These are phyloP conservation scores for Prototheca stagnorum DNA, from an alignment of 163 green algal species.

Conservation along the genomic window DNA sequence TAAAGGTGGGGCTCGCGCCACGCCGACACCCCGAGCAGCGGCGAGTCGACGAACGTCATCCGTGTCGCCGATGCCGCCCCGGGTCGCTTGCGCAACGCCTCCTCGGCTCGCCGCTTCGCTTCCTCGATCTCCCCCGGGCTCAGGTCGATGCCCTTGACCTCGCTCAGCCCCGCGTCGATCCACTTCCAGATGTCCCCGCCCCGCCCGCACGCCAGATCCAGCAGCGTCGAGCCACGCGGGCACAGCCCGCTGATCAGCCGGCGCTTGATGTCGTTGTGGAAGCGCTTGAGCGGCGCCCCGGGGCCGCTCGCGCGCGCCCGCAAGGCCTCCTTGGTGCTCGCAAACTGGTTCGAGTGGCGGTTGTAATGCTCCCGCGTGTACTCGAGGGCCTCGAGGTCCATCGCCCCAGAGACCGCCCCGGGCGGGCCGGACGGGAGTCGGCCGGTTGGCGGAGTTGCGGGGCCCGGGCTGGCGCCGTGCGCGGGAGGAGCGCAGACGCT, in stretches of 20 bases:
- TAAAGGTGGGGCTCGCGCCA: conserved; percentile 31
- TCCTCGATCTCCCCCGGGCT: conserved; percentile 66
- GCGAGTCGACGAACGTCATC: conserved; percentile 46
- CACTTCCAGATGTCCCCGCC: conserved; percentile 85
- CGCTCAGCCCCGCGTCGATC: conserved; percentile 43
- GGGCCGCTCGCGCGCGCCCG: conserved; percentile 25
- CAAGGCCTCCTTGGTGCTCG: conserved; percentile 20
- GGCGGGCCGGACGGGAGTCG: too few species aligned
- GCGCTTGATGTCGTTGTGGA: conserved; percentile 82
- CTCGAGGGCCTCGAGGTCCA: conserved; percentile 21
- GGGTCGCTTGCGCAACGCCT: conserved; percentile 8
- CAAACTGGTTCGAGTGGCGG: conserved; percentile 17
- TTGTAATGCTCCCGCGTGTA: conserved; percentile 28
- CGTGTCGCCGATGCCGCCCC: conserved; percentile 7
- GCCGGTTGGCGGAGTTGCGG: too few species aligned
- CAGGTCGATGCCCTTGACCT: conserved; percentile 72
- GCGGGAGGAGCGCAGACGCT: too few species aligned
- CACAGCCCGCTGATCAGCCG: conserved; percentile 50
- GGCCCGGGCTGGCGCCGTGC: too few species aligned
- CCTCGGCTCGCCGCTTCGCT: conserved; percentile 38
- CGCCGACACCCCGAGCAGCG: conserved; percentile 33
- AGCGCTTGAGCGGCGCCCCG: conserved; percentile 56
- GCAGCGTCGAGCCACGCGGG: too few species aligned
- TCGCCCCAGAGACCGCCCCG: neutral
- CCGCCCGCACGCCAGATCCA: conserved; percentile 76